phyloP scores from a whole-genome alignment of 73 alveolate species.

The Effrenium voratum region DNA sequence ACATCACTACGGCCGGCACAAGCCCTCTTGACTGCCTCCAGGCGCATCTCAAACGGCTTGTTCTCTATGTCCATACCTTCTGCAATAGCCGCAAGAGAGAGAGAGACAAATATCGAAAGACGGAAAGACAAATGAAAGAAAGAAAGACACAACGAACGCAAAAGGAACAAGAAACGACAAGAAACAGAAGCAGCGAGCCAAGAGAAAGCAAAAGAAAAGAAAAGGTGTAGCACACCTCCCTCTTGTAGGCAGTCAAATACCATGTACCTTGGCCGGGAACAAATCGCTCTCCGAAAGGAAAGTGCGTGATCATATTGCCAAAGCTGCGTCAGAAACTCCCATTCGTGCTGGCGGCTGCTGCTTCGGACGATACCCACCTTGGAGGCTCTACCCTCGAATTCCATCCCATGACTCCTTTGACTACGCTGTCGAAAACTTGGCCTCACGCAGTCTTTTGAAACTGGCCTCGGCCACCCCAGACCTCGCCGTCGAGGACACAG shows the following conservation, averaged over 20 bases:
- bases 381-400: too few species aligned
- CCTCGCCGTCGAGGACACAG: constrained; percentile 77
- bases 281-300: too few species aligned
- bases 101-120: too few species aligned
- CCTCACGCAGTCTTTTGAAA: constrained; percentile 35
- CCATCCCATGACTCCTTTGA: neutral
- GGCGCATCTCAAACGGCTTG: constrained; percentile 59
- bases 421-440: neutral
- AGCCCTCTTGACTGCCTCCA: constrained; percentile 48
- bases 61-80: constrained; percentile 31
- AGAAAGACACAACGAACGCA: too few species aligned
- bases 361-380: constrained; percentile 74
- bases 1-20: too few species aligned
- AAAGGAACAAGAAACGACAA: too few species aligned
- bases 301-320: neutral
- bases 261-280: neutral
- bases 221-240: neutral
- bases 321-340: constrained; percentile 47
- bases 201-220: too few species aligned
- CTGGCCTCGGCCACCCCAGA: constrained; percentile 88
- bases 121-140: too few species aligned
- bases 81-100: too few species aligned
- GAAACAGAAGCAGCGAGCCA: too few species aligned
- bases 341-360: constrained; percentile 27
- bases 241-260: constrained; percentile 68